A percentile compares a stretch with the other conserved stretches of the same genome.
Conservation (phyloP, 768 basidiomycete genomes). For the Naganishia vaughanmartiniae region DNA sequence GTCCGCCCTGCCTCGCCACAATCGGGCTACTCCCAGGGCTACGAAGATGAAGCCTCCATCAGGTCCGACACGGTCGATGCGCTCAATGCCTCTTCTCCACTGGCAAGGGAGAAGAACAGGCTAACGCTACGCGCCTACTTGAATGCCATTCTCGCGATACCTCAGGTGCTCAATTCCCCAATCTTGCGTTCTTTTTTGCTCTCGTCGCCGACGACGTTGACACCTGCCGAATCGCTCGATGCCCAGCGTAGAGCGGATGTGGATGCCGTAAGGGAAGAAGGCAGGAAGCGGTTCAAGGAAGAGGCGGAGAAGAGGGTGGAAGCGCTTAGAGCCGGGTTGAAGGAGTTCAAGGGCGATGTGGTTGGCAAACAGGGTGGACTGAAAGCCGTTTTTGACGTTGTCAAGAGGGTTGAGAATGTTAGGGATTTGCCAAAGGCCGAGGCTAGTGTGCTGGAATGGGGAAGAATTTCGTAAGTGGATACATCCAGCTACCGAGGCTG, state of each 20-base stretch:
- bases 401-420: slow-evolving; percentile 75
- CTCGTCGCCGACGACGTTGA: slow-evolving; percentile 68
- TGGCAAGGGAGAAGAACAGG: slow-evolving; percentile 89
- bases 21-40: slow-evolving; percentile 16
- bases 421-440: slow-evolving; percentile 78
- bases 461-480: slow-evolving; percentile 82
- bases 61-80: slow-evolving; percentile 29
- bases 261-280: slow-evolving; percentile 81
- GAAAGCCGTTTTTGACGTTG: slow-evolving; percentile 78
- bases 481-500: background rate
- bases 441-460: slow-evolving; percentile 91
- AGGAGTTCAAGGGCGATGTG: slow-evolving; percentile 88
- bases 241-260: slow-evolving; percentile 77
- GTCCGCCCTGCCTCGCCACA: background rate
- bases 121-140: slow-evolving; percentile 90
- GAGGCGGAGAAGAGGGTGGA: slow-evolving; percentile 87
- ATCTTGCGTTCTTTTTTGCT: slow-evolving; percentile 82
- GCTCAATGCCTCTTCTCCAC: slow-evolving; percentile 51
- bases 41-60: background rate
- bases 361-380: slow-evolving; percentile 67
- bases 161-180: slow-evolving; percentile 75
- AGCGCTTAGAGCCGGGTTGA: slow-evolving; percentile 74
- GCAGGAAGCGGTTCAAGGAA: slow-evolving; percentile 73
- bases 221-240: slow-evolving; percentile 73
- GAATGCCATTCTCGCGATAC: slow-evolving; percentile 69